Evolutionary conservation across 1,284 basidiomycete genomes (phyloP), one percentile per base, ranked within the genome.

Genomic region (Fomitopsis schrenkii): DNA sequence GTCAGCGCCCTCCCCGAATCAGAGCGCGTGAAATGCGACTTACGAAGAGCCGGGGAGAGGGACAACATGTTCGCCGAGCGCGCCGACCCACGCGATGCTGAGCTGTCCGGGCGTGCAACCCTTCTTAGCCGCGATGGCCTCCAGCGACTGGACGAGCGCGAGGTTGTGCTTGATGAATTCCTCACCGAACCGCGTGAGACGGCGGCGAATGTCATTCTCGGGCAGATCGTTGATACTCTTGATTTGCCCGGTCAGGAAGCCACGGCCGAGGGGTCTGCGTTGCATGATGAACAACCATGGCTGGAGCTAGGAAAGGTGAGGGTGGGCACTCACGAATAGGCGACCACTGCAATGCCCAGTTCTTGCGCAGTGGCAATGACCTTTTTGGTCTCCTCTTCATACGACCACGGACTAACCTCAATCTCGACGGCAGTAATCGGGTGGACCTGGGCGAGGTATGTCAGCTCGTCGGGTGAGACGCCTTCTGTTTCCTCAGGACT

Each of bases 41-140:
- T 59, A 79, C 78, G 80, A 81, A 1, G 81, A 83, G 5, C 84
- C 84, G 0, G 84, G 83, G 50, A 86, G 79, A 0, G 84, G 83
- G 56, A 86, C 76, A 46, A 82, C 75, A 56, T 82, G 80, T 22
- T 72, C 70, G 17, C 79, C 81, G 52, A 80, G 76, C 1, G 76
- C 70, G 30, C 75, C 69, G 9, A 88, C 77, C 85, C 86, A 91
- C 0, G 87, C 86, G 41, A 91, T 76, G 41, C 80, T 77, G 14
- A 91, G 74, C 70, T 90, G 87, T 0, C 82, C 80, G 0, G 83
- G 72, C 0, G 83, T 83, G 33, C 84, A 69, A 0, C 76, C 77
- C 71, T 83, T 84, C 69, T 76, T 77, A 52, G 72, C 68, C 0
- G 85, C 84, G 40, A 88, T 73, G 14, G 65, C 71, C 40, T 77